Conservation (phyloP, 1,284 basidiomycete genomes). For the Marasmius oreades region DNA sequence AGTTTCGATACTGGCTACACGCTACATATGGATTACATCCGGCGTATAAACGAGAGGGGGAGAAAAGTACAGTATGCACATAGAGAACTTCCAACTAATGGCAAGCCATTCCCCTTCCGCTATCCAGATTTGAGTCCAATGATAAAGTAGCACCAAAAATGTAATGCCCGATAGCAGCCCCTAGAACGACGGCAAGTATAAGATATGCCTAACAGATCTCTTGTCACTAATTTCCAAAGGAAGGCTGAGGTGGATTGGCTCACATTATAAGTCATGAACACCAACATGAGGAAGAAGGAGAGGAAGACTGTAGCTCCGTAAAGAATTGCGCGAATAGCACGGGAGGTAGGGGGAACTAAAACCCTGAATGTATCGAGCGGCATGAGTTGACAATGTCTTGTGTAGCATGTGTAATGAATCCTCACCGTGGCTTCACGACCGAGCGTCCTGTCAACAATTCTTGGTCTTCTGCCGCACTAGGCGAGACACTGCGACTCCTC, state of each 20-base stretch:
- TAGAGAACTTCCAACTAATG: conserved; percentile 26
- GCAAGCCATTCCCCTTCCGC: conserved; percentile 57
- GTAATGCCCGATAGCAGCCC: conserved; percentile 72
- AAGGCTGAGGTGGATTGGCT: conserved; percentile 18
- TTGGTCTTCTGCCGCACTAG: conserved; percentile 45
- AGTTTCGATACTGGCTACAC: too few relatives aligned
- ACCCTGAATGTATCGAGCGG: conserved; percentile 29
- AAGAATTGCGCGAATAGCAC: conserved; percentile 54
- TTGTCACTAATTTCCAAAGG: conserved; percentile 1
- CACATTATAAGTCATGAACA: conserved; percentile 88
- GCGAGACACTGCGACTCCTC: conserved; percentile 39
- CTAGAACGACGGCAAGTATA: conserved; percentile 68
- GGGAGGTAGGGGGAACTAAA: conserved; percentile 45
- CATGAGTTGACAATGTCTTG: background rate
- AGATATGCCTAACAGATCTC: conserved; percentile 61
- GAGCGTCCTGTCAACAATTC: conserved; percentile 48
- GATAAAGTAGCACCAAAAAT: conserved; percentile 61
- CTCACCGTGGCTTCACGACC: conserved; percentile 29
- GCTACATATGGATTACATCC: too few relatives aligned
- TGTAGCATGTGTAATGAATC: conserved; percentile 33
- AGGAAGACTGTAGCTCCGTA: conserved; percentile 69
- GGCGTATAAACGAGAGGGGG: too few relatives aligned
- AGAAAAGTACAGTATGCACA: too few relatives aligned
- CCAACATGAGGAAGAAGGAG: conserved; percentile 84
- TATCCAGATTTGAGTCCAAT: conserved; percentile 42